Evolutionary conservation across 495 filamentous ascomycete genomes (phyloP).

Genomic region (Neurospora tetrasperma): DNA sequence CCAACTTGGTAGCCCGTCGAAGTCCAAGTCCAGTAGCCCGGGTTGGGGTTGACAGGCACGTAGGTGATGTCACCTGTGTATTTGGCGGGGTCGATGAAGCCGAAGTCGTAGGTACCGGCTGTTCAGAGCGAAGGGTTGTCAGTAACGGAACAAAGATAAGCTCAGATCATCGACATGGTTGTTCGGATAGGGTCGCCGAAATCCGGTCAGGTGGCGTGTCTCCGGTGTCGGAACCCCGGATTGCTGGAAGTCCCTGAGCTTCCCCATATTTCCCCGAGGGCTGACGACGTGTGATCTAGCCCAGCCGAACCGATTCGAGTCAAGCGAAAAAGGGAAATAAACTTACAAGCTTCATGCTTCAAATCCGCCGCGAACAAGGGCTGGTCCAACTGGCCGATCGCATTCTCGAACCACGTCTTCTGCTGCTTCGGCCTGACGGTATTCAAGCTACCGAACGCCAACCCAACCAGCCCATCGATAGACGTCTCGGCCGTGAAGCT

Average conservation of each 20-base stretch:
- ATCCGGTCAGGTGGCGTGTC: background rate
- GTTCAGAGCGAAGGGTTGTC: background rate
- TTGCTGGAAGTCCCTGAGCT: background rate
- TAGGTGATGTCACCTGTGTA: constrained; percentile 59
- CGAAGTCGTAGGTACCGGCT: constrained; percentile 67
- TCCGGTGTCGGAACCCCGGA: background rate
- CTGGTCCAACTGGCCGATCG: constrained; percentile 42
- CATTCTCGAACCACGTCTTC: constrained; percentile 66
- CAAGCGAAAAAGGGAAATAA: background rate
- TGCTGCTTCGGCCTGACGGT: constrained; percentile 50
- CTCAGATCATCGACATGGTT: background rate
- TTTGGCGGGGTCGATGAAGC: constrained; percentile 55
- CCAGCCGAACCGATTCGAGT: background rate
- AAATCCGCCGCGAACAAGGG: constrained; percentile 61
- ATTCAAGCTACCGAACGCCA: constrained; percentile 65
- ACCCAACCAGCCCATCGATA: constrained; percentile 65
- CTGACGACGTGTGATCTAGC: background rate
- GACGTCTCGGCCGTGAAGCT: constrained; percentile 49
- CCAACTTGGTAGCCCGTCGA: constrained; percentile 54
- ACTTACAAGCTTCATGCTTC: constrained; percentile 43
- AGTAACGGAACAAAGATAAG: background rate
- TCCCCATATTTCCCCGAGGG: background rate
- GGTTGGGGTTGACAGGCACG: constrained; percentile 42
- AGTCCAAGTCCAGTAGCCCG: constrained; percentile 69
- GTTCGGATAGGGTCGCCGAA: background rate